Base-by-base conservation (phyloP, 1,284 basidiomycete genomes). In the Golubevia sp. region DNA sequence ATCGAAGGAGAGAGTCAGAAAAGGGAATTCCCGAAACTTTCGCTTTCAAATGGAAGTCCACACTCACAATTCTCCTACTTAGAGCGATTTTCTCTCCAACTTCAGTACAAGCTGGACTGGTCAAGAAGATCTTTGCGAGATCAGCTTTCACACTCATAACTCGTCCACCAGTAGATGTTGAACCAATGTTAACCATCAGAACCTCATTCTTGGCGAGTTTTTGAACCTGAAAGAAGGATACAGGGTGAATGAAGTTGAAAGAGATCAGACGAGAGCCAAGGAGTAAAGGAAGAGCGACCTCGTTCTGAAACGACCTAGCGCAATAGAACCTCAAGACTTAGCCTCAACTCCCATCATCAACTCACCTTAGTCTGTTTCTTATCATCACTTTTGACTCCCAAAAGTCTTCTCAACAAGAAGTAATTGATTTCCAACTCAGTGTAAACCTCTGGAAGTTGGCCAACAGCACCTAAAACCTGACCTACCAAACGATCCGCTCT, bases 321-420 rank as follows among this genome's bases (percentile, higher is more conserved):
- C 44, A 18, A 18, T 62, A 61, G 18, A 56, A 56, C 21, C 55
- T 38, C 34, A 58, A n/a, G n/a, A n/a, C n/a, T n/a, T n/a, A n/a
- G n/a, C n/a, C n/a, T n/a, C n/a, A n/a, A n/a, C n/a, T n/a, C n/a
- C n/a, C n/a, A n/a, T n/a, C n/a, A n/a, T n/a, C 52, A 21, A 54
- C 70, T 38, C 23, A 86, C 86, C 85, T 94, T 98, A 55, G 96
- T 97, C 85, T 96, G 93, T 85, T 98, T 98, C 87, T 95, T 96
- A 86, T 97, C 96, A 85, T 97, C 95, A 26, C 93, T 94, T 85
- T 96, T 95, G 73, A 98, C 97, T 85, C 96, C 96, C n/a, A 99
- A 89, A 66, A 99, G 86, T 70, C 97, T 90, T 69, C 97, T 92
- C 54, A 97, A 90, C 54, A 97, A 87, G 90, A 96, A 97, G 71